These are phyloP conservation scores for Phtheirospermum japonicum DNA, from an alignment of 257 asterid species.

Conservation along the genomic window DNA sequence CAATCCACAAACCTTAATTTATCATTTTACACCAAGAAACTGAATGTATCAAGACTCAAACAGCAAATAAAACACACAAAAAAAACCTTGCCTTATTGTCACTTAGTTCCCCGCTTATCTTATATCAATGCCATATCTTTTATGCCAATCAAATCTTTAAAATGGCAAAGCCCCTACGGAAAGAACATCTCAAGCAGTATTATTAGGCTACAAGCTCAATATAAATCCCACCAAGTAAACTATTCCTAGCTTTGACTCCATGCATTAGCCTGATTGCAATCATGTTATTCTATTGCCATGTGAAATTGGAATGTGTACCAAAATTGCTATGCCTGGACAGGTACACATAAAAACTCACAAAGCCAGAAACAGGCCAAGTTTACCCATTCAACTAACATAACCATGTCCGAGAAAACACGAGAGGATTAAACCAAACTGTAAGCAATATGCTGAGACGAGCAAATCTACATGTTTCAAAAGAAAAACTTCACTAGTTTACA, in stretches of 20 bases:
- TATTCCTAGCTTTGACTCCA: not conserved
- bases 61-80: too few relatives aligned
- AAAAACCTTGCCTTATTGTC: not conserved
- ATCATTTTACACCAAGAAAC: too few relatives aligned
- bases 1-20: too few relatives aligned
- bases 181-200: not conserved
- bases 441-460: slow-evolving; percentile 17
- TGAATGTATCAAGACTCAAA: too few relatives aligned
- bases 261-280: slow-evolving; percentile 12
- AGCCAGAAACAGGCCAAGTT: not conserved
- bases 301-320: slow-evolving; percentile 2
- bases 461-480: not conserved
- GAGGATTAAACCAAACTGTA: slow-evolving; percentile 1
- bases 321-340: not conserved
- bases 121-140: slow-evolving; percentile 1
- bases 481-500: slow-evolving; percentile 6
- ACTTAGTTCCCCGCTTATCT: not conserved
- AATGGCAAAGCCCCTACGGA: not conserved
- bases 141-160: not conserved
- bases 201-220: not conserved
- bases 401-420: not conserved
- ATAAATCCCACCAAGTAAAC: not conserved
- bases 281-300: slow-evolving; percentile 11
- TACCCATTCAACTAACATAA: not conserved
- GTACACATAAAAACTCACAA: slow-evolving; percentile 12